Percentiles rank a stretch among this genome's conserved stretches.
These are phyloP conservation scores for Ramaria sp. DNA, from an alignment of 768 basidiomycete species.

Conservation along the genomic window DNA sequence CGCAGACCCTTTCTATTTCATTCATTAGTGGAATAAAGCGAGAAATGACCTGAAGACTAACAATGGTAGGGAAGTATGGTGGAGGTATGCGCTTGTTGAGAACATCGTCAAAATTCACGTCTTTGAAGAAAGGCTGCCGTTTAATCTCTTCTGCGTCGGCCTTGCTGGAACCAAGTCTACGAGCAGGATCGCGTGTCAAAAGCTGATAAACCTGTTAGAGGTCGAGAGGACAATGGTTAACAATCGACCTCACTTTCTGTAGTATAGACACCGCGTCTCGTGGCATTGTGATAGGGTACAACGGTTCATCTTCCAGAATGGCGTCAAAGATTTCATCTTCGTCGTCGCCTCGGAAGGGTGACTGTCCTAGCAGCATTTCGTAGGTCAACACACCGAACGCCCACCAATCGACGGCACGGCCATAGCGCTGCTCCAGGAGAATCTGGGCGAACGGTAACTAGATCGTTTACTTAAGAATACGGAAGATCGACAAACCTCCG, in stretches of 20 bases:
- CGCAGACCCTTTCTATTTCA: slow-evolving; percentile 61
- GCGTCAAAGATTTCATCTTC: slow-evolving; percentile 99
- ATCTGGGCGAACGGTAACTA: slow-evolving; percentile 45
- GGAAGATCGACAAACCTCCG: slow-evolving; percentile 56
- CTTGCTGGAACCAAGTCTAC: slow-evolving; percentile 85
- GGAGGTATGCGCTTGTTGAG: slow-evolving; percentile 93
- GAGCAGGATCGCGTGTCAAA: slow-evolving; percentile 81
- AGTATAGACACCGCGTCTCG: slow-evolving; percentile 91
- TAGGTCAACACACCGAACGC: slow-evolving; percentile 98
- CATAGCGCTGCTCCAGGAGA: slow-evolving; percentile 96
- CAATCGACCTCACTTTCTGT: slow-evolving; percentile 57
- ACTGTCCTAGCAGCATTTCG: slow-evolving; percentile 98
- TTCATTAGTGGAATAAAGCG: slow-evolving; percentile 10
- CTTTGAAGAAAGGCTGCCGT: slow-evolving; percentile 96
- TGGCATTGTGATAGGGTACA: slow-evolving; percentile 99
- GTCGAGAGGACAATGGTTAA: not conserved
- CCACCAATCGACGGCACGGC: slow-evolving; percentile 99
- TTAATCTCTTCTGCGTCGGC: slow-evolving; percentile 97
- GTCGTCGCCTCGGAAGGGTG: slow-evolving; percentile 98
- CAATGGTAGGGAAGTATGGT: slow-evolving; percentile 94
- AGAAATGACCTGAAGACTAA: slow-evolving; percentile 29
- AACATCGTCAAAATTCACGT: slow-evolving; percentile 96
- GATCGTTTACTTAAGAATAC: not conserved
- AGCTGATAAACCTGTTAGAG: slow-evolving; percentile 38
- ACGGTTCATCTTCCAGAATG: slow-evolving; percentile 93